phyloP scores from a whole-genome alignment of 148 eudicot species.

The Tetragonia tetragonoides region DNA sequence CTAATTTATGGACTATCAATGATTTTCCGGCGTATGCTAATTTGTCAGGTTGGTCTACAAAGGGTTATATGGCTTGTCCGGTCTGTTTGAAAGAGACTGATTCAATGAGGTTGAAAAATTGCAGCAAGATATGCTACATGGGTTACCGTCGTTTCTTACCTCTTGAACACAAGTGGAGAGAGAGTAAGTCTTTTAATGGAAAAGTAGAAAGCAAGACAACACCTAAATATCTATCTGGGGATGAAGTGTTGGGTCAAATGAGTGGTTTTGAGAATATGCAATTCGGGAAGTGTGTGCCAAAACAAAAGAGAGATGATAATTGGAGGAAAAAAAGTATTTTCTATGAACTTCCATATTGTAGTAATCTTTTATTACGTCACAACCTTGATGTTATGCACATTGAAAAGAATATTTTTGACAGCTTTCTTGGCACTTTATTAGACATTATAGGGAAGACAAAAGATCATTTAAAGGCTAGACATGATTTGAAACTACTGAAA shows the following conservation, averaged over 20 bases:
- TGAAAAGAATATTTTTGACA: conserved; percentile 8
- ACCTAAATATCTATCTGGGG: background rate
- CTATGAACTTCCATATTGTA: conserved; percentile 6
- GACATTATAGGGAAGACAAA: conserved; percentile 11
- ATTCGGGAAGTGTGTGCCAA: background rate
- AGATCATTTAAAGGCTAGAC: conserved; percentile 10
- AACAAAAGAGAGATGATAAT: conserved; percentile 14
- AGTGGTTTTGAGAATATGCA: background rate
- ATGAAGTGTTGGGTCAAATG: background rate
- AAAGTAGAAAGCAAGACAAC: background rate
- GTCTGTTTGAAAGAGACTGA: background rate
- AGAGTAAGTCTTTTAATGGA: conserved; percentile 15
- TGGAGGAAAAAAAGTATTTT: conserved; percentile 7
- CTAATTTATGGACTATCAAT: conserved; percentile 19
- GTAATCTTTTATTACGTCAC: background rate
- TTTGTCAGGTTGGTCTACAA: conserved; percentile 20
- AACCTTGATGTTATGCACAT: conserved; percentile 9
- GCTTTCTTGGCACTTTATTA: conserved; percentile 9
- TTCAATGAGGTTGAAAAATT: background rate
- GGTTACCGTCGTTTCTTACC: too few relatives aligned
- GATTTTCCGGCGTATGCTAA: conserved; percentile 28
- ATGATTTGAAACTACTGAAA: conserved; percentile 2
- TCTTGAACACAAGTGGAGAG: too few relatives aligned
- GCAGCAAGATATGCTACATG: too few relatives aligned
- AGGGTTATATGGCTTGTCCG: conserved; percentile 20